These are phyloP conservation scores for Yamadazyma takamatsuzukensis DNA, from an alignment of 805 yeast species.

Conservation along the genomic window DNA sequence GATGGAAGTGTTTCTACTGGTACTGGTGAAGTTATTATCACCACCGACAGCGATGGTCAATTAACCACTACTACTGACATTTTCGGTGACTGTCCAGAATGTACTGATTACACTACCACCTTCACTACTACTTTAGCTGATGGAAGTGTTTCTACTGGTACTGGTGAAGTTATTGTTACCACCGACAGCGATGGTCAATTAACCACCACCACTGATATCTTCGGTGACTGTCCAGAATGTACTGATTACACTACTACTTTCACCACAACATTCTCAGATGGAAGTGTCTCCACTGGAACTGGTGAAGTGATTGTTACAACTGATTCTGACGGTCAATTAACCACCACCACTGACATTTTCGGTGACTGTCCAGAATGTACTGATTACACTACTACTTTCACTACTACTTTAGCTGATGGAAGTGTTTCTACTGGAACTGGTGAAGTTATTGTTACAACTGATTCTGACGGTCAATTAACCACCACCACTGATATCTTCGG, in stretches of 20 bases:
- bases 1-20: slow-evolving; percentile 10
- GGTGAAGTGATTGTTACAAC: slow-evolving; percentile 14
- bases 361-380: slow-evolving; percentile 9
- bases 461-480: slow-evolving; percentile 11
- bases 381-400: slow-evolving; percentile 11
- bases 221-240: slow-evolving; percentile 5
- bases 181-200: slow-evolving; percentile 9
- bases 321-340: slow-evolving; percentile 9
- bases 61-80: slow-evolving; percentile 11
- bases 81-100: slow-evolving; percentile 5
- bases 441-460: slow-evolving; percentile 12
- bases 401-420: slow-evolving; percentile 9
- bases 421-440: slow-evolving; percentile 10
- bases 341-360: slow-evolving; percentile 11
- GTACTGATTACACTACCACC: slow-evolving; percentile 4
- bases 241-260: slow-evolving; percentile 13
- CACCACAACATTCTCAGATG: slow-evolving; percentile 10
- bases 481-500: slow-evolving; percentile 5
- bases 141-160: slow-evolving; percentile 8
- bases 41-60: slow-evolving; percentile 12
- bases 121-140: slow-evolving; percentile 8
- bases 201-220: slow-evolving; percentile 10
- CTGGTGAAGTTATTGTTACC: slow-evolving; percentile 9
- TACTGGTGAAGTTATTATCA: slow-evolving; percentile 12
- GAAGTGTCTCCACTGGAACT: slow-evolving; percentile 9